Evolutionary conservation across 2,329 filamentous ascomycete genomes (phyloP), one percentile per base, ranked within the genome.

Genomic region (Lachnellula willkommii): DNA sequence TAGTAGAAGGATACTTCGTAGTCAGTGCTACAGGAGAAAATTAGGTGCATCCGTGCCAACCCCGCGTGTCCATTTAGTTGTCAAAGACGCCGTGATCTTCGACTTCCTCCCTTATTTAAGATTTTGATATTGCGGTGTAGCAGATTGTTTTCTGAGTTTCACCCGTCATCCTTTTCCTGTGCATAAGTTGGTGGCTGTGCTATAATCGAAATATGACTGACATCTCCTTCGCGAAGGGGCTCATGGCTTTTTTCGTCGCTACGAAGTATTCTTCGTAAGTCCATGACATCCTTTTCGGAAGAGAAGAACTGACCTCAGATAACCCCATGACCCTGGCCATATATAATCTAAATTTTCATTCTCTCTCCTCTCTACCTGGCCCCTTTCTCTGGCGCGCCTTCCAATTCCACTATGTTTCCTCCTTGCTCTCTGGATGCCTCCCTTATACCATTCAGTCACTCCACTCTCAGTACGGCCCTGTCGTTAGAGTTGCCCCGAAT

Each of bases 401-500:
- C 4, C 63, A 59, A 9, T 40, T 57, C 2, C 50, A 51, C 5
- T 56, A 42, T 26, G 26, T 55, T 3, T 35, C 15, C 14, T 47
- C 43, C n/a, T 7, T 50, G 11, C 6, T 57, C 3, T 24, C 15
- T 2, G 51, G 49, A 9, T 24, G 17, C 15, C 40, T 37, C 39
- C 26, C 47, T 17, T 26, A 47, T 51, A 22, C 47, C 28, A 72
- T 76, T 35, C 64, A 69, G 43, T 67, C 72, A 1, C 36, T 59
- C 0, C 60, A 63, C 26, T 35, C 52, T 1, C 26, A 52, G 11
- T 63, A 64, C 32, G 61, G 61, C 2, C 12, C 24, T 8, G 55
- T 64, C 6, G 50, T 64, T 7, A 55, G 60, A 22, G 53, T 60
- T 1, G 49, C 56, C 2, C 61, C 61, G 0, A 28, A 63, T 37